Percentiles rank a stretch among this genome's conserved stretches.
Evolutionary conservation across 352 stramenopile species (phyloP).

Genomic region (Phytophthora vignae): DNA sequence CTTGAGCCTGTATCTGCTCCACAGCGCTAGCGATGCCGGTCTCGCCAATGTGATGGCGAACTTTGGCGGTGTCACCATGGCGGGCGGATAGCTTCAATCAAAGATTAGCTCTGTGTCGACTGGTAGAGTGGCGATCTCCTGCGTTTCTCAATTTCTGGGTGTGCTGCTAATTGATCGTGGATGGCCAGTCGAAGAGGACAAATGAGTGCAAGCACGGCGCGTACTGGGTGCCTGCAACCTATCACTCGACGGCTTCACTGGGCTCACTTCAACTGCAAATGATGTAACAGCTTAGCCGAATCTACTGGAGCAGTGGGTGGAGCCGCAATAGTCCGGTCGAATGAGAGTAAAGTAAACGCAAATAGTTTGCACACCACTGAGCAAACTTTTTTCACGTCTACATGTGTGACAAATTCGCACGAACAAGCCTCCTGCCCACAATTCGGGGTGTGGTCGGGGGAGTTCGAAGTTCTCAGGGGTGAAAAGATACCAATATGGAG

Average conservation of each 20-base stretch:
- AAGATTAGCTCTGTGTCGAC: no score
- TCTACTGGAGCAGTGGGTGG: neutral
- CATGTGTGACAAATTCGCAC: neutral
- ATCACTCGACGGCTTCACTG: neutral
- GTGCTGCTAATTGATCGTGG: neutral
- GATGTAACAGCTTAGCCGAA: neutral
- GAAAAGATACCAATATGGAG: no score
- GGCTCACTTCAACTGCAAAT: neutral
- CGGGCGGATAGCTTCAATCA: neutral
- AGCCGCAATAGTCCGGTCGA: neutral
- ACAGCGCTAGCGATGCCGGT: no score
- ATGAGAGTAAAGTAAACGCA: neutral
- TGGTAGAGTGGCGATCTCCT: neutral
- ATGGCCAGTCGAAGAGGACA: neutral
- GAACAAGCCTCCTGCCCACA: no score
- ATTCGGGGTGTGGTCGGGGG: no score
- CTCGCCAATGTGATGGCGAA: neutral
- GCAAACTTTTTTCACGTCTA: neutral
- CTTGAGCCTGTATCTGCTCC: neutral
- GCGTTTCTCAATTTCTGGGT: neutral
- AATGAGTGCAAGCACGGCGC: neutral
- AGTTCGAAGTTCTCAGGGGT: no score
- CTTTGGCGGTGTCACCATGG: neutral
- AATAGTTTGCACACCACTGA: neutral
- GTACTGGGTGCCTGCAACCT: neutral